Percentiles rank a stretch among this genome's conserved stretches.
Evolutionary conservation across 768 basidiomycete genomes (phyloP).

Genomic region (Boletus barrowsii): DNA sequence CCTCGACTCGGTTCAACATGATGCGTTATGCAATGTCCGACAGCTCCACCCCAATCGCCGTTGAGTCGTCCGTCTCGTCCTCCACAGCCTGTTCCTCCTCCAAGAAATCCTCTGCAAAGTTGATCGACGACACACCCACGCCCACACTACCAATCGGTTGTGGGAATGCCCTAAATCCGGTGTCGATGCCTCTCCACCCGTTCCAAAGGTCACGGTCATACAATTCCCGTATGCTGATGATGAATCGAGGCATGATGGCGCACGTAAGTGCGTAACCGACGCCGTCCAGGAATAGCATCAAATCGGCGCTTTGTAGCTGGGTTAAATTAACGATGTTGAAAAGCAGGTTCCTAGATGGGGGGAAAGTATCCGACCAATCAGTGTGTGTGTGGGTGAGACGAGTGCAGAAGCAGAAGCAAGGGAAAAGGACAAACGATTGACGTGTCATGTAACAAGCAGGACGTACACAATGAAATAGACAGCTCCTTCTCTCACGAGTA

Average conservation of each 20-base stretch:
- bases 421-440: no score
- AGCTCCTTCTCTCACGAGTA: conserved; percentile 3
- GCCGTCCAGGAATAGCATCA: background rate
- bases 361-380: no score
- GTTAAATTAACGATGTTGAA: background rate
- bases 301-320: background rate
- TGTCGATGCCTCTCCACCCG: conserved; percentile 1
- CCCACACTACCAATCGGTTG: background rate
- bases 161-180: conserved; percentile 2
- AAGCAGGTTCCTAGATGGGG: background rate
- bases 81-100: no score
- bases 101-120: background rate
- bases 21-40: no score
- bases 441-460: background rate
- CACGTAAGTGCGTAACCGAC: background rate
- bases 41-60: no score
- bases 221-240: conserved; percentile 8
- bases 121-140: background rate
- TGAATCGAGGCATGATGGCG: conserved; percentile 9
- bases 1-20: no score
- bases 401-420: no score
- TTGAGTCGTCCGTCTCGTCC: no score
- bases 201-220: background rate
- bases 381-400: background rate
- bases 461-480: conserved; percentile 12